phyloP scores from a whole-genome alignment of 164 flowering plant species.

The Vitis amurensis region DNA sequence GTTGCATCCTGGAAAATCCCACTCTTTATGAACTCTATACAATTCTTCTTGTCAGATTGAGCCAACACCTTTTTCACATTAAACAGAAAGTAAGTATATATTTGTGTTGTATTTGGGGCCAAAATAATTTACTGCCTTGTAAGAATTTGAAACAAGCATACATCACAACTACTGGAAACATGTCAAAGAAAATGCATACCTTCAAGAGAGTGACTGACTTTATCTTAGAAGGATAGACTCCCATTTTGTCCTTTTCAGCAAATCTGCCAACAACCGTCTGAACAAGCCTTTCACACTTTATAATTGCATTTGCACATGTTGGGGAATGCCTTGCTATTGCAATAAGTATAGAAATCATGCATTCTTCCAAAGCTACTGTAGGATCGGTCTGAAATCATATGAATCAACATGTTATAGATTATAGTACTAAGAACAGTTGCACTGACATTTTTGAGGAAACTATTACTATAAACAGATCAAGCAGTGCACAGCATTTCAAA shows the following conservation, averaged over 20 bases:
- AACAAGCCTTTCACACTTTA: constrained; percentile 71
- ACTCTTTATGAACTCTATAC: constrained; percentile 49
- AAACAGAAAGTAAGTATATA: constrained; percentile 9
- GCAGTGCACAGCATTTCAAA: too few species aligned
- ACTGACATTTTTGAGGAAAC: not conserved
- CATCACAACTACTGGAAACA: not conserved
- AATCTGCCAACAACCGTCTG: constrained; percentile 59
- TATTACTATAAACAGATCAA: not conserved
- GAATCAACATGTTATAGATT: constrained; percentile 3
- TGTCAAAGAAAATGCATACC: constrained; percentile 36
- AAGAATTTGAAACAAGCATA: not conserved
- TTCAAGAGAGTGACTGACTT: constrained; percentile 67
- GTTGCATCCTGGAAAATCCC: constrained; percentile 53
- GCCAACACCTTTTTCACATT: constrained; percentile 64
- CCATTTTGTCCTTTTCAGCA: constrained; percentile 33
- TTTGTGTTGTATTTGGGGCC: not conserved
- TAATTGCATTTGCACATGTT: constrained; percentile 66
- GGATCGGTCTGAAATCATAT: constrained; percentile 60
- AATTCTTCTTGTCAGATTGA: constrained; percentile 56
- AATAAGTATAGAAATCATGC: constrained; percentile 60
- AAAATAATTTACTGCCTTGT: not conserved
- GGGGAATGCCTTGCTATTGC: constrained; percentile 92
- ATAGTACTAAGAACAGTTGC: not conserved
- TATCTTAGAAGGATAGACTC: constrained; percentile 50
- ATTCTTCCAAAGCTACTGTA: constrained; percentile 63